These are phyloP conservation scores for Scytalidium lignicola DNA, from an alignment of 2,329 filamentous ascomycete genomes.

Conservation along the genomic window DNA sequence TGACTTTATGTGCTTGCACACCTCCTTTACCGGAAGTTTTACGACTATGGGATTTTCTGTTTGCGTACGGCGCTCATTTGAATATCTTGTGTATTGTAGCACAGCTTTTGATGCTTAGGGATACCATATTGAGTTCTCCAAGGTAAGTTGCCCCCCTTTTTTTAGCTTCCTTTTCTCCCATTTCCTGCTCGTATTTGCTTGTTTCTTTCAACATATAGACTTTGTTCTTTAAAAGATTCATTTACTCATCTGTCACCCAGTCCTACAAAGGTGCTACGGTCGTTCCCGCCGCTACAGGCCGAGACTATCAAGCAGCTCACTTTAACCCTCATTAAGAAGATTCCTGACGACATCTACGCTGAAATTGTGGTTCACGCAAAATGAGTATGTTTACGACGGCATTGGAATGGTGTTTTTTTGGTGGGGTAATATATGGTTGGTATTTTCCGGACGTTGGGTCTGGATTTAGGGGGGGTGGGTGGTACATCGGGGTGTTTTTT, in stretches of 20 bases:
- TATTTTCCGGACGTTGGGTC: too few relatives aligned
- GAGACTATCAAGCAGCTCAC: slow-evolving; percentile 81
- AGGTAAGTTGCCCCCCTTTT: slow-evolving; percentile 53
- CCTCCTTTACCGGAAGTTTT: slow-evolving; percentile 91
- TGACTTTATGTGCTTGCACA: slow-evolving; percentile 93
- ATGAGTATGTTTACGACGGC: slow-evolving; percentile 32
- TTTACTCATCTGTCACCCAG: slow-evolving; percentile 41
- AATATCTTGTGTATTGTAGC: slow-evolving; percentile 97
- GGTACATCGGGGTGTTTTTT: too few relatives aligned
- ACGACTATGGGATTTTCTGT: slow-evolving; percentile 92
- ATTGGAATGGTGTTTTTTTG: not conserved
- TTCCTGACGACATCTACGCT: slow-evolving; percentile 84
- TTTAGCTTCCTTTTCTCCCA: not conserved
- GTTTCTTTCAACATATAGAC: too few relatives aligned
- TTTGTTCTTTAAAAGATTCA: slow-evolving; percentile 2
- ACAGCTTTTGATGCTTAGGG: slow-evolving; percentile 82
- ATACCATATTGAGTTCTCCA: slow-evolving; percentile 74
- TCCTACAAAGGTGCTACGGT: slow-evolving; percentile 86
- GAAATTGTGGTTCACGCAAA: slow-evolving; percentile 86
- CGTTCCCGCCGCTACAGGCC: slow-evolving; percentile 78
- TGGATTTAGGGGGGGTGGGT: too few relatives aligned
- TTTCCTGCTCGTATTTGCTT: not conserved
- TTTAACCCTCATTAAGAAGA: slow-evolving; percentile 80
- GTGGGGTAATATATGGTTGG: too few relatives aligned
- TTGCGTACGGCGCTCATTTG: slow-evolving; percentile 90